Percentiles rank a stretch among this genome's conserved stretches.
phyloP scores from a whole-genome alignment of 441 rosid genomes.

The Populus hybrid region DNA sequence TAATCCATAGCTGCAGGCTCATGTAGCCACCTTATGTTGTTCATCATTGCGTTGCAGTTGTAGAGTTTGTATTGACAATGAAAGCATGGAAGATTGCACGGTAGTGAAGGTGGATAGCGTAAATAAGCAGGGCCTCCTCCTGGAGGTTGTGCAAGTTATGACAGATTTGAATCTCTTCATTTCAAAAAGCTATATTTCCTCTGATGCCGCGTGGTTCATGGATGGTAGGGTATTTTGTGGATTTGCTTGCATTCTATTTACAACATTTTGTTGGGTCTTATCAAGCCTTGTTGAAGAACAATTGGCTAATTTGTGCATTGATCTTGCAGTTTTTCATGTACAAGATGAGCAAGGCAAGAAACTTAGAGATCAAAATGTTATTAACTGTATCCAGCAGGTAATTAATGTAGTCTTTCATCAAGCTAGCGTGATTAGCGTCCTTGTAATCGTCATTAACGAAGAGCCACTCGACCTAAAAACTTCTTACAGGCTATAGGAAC shows the following conservation, averaged over 20 bases:
- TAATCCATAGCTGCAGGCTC: neutral
- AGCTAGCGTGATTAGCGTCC: neutral
- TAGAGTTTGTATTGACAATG: slow-evolving; percentile 71
- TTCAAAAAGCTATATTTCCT: slow-evolving; percentile 62
- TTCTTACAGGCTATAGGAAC: slow-evolving; percentile 54
- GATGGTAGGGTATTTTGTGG: slow-evolving; percentile 36
- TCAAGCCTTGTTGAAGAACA: neutral
- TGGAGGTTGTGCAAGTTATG: slow-evolving; percentile 66
- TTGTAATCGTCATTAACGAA: neutral
- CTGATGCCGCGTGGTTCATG: slow-evolving; percentile 76
- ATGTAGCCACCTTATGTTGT: neutral
- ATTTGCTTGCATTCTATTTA: neutral
- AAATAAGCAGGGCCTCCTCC: slow-evolving; percentile 65
- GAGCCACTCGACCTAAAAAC: neutral
- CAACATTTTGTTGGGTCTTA: neutral
- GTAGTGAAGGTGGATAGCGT: slow-evolving; percentile 64
- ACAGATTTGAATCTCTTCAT: slow-evolving; percentile 65
- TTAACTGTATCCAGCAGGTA: slow-evolving; percentile 64
- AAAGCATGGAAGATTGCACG: slow-evolving; percentile 64
- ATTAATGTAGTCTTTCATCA: neutral
- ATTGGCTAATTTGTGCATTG: neutral
- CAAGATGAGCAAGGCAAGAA: slow-evolving; percentile 69
- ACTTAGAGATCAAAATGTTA: slow-evolving; percentile 48
- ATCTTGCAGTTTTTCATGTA: slow-evolving; percentile 65
- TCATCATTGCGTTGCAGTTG: slow-evolving; percentile 37